Percentiles rank a stretch among this genome's conserved stretches.
phyloP scores from a whole-genome alignment of 164 flowering plant species.

The Magnolia sinica region DNA sequence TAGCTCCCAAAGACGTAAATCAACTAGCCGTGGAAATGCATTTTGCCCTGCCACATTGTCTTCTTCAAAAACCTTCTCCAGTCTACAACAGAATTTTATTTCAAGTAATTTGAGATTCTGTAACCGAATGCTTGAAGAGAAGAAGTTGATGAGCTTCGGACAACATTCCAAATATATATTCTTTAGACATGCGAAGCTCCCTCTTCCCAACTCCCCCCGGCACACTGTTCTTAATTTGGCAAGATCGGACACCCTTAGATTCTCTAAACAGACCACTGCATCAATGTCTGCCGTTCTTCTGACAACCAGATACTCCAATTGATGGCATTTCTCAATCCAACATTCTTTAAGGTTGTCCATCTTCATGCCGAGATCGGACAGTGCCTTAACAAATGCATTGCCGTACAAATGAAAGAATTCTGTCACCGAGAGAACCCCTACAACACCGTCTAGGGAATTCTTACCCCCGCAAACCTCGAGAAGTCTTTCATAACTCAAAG shows the following conservation, averaged over 20 bases:
- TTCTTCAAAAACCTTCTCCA: not conserved
- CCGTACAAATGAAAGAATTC: no score
- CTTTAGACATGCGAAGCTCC: not conserved
- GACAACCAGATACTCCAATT: not conserved
- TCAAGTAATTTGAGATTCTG: not conserved
- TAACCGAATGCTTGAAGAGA: not conserved
- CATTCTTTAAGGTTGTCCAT: no score
- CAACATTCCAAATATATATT: not conserved
- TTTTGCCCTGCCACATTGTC: not conserved
- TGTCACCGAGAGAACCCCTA: no score
- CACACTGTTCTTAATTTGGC: no score
- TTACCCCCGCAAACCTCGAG: no score
- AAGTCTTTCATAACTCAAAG: no score
- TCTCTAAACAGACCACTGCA: not conserved
- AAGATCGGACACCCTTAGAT: no score
- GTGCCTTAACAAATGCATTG: no score
- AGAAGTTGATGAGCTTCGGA: not conserved
- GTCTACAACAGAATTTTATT: not conserved
- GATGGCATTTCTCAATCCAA: not conserved
- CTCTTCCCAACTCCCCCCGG: no score
- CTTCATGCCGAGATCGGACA: no score
- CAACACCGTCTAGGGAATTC: no score
- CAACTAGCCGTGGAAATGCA: not conserved
- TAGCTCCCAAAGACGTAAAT: not conserved
- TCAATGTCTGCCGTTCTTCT: not conserved